Base-by-base conservation (phyloP, 345 rosid genomes). In the Psidium friedrichsthalianum region DNA sequence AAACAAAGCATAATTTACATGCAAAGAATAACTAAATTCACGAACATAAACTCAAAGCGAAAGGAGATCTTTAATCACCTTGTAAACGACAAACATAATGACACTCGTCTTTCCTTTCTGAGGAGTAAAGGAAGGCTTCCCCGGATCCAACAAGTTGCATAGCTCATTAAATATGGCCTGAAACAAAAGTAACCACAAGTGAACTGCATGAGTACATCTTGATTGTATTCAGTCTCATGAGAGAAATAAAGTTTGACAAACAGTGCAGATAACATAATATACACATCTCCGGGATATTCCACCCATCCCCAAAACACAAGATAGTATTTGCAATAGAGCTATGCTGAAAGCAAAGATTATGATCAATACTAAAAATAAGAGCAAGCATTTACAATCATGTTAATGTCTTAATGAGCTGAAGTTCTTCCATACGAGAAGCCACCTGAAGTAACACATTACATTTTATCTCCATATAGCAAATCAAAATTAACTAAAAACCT, bases 91-190 rank as follows among this genome's bases (percentile, higher is more conserved):
- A 88, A 96, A 94, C 97, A 95, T 94, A 58, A 96, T 90, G 21
- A 94, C 89, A 87, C 98, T 94, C 2, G 97, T 51, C 87, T 95
- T 94, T 56, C 97, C 97, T 88, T 95, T 96, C 88, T 94, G 93
- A 3, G 95, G 98, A 12, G 93, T 88, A 83, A 95, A 96, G 51
- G 97, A 90, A 76, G 98, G 94, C 92, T 95, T 96, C 55, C 98
- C 98, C 27, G 98, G 95, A 92, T 96, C 99, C 89, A 96, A 85
- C 90, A 96, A 93, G 87, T 92, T 92, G 90, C 99, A 96, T 2
- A 96, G 93, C 90, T 96, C 99, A 83, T 93, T 92, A 89, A 94
- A 94, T 84, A 95, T 96, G 54, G 98, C 98, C 98, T 95, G 88
- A 24, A 56, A 83, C 8, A 53, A 82, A 89, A 44, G 49, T 21